Conservation (phyloP, 768 basidiomycete genomes). For the Boletus reticuloceps region DNA sequence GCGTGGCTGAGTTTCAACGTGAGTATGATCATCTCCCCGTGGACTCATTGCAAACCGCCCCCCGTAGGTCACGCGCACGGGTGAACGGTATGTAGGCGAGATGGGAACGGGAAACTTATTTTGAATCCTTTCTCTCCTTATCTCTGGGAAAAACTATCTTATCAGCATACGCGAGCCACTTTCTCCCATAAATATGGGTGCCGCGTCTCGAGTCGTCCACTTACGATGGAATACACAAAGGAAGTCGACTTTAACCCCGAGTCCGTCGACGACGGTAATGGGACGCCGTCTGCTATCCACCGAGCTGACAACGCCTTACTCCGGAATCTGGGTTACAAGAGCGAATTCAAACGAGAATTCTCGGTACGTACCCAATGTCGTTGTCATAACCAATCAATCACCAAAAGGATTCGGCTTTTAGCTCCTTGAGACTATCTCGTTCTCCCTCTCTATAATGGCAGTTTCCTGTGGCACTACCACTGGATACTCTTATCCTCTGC, state of each 20-base stretch:
- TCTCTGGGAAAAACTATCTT: too few species aligned
- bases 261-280: constrained; percentile 1
- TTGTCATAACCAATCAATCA: background rate
- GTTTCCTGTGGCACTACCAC: constrained; percentile 21
- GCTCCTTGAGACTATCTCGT: constrained; percentile 24
- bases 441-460: constrained; percentile 23
- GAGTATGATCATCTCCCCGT: too few species aligned
- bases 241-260: background rate
- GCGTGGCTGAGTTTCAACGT: constrained; percentile 6
- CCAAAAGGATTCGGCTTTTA: background rate
- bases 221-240: background rate
- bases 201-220: too few species aligned
- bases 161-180: too few species aligned
- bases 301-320: constrained; percentile 16
- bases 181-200: too few species aligned
- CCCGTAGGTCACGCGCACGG: too few species aligned
- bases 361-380: constrained; percentile 11
- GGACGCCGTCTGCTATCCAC: constrained; percentile 9
- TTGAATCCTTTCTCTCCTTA: too few species aligned
- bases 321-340: constrained; percentile 25
- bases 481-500: constrained; percentile 2
- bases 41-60: too few species aligned
- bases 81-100: too few species aligned
- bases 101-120: too few species aligned
- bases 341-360: constrained; percentile 25